Evolutionary conservation across 169 alveolate species (phyloP).

Genomic region (Plasmodium vivax): DNA sequence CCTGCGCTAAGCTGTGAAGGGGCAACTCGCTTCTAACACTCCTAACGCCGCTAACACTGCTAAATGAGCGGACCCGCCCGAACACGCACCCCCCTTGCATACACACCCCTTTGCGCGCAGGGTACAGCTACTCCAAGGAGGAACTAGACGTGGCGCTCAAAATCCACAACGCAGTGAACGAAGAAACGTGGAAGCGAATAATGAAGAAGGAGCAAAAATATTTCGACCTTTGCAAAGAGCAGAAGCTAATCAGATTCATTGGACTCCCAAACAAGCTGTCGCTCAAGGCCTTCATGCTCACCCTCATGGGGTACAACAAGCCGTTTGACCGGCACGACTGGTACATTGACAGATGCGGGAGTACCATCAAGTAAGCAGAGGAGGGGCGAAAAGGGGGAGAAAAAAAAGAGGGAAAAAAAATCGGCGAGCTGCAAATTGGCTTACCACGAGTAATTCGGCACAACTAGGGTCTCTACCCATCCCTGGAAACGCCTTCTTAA

Average conservation of each 20-base stretch:
- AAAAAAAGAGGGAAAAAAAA: not conserved
- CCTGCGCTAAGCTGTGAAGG: not conserved
- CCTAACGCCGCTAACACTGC: too few relatives aligned
- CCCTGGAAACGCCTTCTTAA: not conserved
- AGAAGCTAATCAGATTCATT: slow-evolving; percentile 78
- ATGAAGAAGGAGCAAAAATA: slow-evolving; percentile 82
- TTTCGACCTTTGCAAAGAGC: slow-evolving; percentile 76
- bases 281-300: slow-evolving; percentile 75
- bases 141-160: slow-evolving; percentile 78
- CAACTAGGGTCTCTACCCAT: not conserved
- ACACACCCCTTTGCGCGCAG: slow-evolving; percentile 19
- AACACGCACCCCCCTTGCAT: not conserved
- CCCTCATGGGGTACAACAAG: slow-evolving; percentile 79
- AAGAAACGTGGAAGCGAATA: slow-evolving; percentile 84
- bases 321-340: slow-evolving; percentile 87
- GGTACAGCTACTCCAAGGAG: slow-evolving; percentile 77
- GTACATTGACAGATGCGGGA: slow-evolving; percentile 86
- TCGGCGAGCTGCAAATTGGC: not conserved
- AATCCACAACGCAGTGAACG: slow-evolving; percentile 84
- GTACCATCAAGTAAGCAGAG: slow-evolving; percentile 77
- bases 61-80: not conserved
- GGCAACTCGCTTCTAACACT: not conserved
- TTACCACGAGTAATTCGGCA: not conserved
- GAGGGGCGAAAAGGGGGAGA: not conserved
- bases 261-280: slow-evolving; percentile 80